Percentiles rank a stretch among this genome's conserved stretches.
Conservation (phyloP, 1,139 yeast genomes). For the Saccharomycopsis hybrid region DNA sequence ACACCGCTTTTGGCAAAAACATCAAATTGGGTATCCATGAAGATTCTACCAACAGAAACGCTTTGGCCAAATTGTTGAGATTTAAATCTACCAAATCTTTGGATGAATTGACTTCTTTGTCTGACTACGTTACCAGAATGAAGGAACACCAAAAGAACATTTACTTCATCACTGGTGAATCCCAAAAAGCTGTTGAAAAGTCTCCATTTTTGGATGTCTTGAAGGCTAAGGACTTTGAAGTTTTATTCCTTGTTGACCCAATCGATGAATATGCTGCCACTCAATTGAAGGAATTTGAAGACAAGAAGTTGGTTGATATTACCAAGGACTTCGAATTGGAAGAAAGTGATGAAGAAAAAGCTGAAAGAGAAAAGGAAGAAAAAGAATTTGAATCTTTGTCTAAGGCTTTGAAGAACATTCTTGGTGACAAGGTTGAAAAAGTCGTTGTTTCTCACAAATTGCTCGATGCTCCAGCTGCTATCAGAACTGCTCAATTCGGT, state of each 20-base stretch:
- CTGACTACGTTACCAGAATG: slow-evolving; percentile 99
- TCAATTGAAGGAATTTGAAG: slow-evolving; percentile 98
- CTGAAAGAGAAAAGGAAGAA: slow-evolving; percentile 84
- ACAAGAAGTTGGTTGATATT: slow-evolving; percentile 96
- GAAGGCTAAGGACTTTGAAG: slow-evolving; percentile 98
- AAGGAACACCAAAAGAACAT: slow-evolving; percentile 99
- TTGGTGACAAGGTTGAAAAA: slow-evolving; percentile 99
- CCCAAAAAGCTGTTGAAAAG: slow-evolving; percentile 94
- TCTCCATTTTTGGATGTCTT: slow-evolving; percentile 99
- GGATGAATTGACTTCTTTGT: slow-evolving; percentile 89
- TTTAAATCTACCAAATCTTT: slow-evolving; percentile 93
- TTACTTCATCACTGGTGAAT: slow-evolving; percentile 98
- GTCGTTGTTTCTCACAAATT: slow-evolving; percentile 97
- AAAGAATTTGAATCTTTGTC: slow-evolving; percentile 92
- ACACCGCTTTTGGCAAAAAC: slow-evolving; percentile 97
- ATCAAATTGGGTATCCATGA: slow-evolving; percentile 98
- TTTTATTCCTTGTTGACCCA: slow-evolving; percentile 96
- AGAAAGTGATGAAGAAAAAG: slow-evolving; percentile 98
- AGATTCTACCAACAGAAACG: slow-evolving; percentile 94
- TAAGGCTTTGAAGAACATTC: slow-evolving; percentile 91
- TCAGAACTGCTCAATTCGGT: slow-evolving; percentile 99
- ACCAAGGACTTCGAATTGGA: slow-evolving; percentile 99
- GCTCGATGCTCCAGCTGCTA: slow-evolving; percentile 99
- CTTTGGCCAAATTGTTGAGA: slow-evolving; percentile 94
- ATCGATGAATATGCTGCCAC: slow-evolving; percentile 99